Conservation (phyloP, 176 grass and related monocot genomes). For the Oryza officinalis region DNA sequence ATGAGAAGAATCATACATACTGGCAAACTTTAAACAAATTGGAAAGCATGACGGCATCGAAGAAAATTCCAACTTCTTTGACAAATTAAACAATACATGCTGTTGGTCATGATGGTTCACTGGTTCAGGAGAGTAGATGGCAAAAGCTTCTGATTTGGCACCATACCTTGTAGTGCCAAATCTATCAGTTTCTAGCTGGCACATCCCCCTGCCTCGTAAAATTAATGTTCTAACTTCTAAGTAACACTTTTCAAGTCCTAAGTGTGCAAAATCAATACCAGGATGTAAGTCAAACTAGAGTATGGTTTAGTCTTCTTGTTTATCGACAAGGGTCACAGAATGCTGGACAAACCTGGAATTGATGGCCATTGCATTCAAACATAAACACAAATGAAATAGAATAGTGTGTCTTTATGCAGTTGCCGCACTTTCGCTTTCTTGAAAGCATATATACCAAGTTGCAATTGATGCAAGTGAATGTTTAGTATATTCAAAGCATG, state of each 20-base stretch:
- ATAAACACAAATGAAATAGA: neutral
- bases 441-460: neutral
- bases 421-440: neutral
- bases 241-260: neutral
- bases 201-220: neutral
- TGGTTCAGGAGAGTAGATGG: neutral
- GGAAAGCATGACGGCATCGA: neutral
- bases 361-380: neutral
- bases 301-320: conserved; percentile 8
- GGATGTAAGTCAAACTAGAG: neutral
- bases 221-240: conserved; percentile 10
- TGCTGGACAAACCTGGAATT: neutral
- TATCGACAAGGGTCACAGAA: neutral
- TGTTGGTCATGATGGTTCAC: neutral
- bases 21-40: neutral
- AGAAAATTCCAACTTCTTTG: neutral
- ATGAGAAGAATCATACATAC: neutral
- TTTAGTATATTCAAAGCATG: neutral
- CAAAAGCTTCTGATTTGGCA: neutral
- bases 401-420: neutral
- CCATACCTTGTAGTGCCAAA: neutral
- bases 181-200: neutral
- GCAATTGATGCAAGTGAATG: neutral
- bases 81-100: neutral
- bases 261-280: neutral